Conservation (phyloP, 2,329 filamentous ascomycete genomes). For the Aspergillus novofumigatus region DNA sequence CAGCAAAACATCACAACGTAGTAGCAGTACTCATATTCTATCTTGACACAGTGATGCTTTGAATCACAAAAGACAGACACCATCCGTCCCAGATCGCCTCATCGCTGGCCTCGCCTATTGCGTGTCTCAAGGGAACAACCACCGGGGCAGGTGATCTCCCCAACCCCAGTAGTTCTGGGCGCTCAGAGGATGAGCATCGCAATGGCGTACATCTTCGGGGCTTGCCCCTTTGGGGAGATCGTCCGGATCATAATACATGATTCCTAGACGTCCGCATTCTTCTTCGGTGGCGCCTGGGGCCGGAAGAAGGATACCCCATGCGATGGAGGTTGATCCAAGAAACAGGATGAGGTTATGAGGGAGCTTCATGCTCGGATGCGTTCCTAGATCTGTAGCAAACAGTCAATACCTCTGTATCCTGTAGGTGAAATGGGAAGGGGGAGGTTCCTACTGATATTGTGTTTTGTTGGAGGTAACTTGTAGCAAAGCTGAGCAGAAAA, state of each 20-base stretch:
- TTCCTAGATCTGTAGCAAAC: not conserved
- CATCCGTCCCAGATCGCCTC: no score
- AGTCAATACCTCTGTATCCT: not conserved
- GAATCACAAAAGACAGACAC: no score
- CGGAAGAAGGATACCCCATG: not conserved
- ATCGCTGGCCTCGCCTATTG: not conserved
- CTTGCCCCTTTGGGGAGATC: slow-evolving; percentile 4
- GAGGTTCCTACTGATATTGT: not conserved
- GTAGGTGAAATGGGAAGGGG: not conserved
- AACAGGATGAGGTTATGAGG: not conserved
- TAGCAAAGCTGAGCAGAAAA: not conserved
- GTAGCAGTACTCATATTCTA: no score
- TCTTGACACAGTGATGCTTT: no score
- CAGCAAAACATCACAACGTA: no score
- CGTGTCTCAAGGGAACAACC: not conserved
- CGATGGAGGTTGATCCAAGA: not conserved
- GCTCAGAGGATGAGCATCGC: slow-evolving; percentile 3
- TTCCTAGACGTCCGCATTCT: slow-evolving; percentile 2
- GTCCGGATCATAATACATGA: slow-evolving; percentile 1
- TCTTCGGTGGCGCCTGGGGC: not conserved
- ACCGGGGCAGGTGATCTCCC: not conserved
- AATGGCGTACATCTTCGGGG: slow-evolving; percentile 2
- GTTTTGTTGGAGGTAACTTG: not conserved
- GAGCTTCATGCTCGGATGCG: not conserved
- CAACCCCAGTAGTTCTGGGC: not conserved